A percentile compares a stretch with the other conserved stretches of the same genome.
These are phyloP conservation scores for Arachis monticola DNA, from an alignment of 331 rosid species.

Conservation along the genomic window DNA sequence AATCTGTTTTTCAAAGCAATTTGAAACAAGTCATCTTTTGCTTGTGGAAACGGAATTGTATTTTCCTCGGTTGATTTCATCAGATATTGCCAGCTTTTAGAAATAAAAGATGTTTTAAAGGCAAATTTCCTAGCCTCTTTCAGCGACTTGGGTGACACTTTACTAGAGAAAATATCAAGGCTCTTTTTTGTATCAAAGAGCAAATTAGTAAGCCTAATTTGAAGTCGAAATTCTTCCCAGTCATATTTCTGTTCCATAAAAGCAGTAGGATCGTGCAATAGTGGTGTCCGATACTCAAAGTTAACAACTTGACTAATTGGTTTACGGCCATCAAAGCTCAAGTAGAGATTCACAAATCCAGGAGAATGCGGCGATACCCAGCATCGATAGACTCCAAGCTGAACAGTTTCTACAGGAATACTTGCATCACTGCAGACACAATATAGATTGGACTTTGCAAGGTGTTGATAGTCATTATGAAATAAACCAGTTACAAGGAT, in stretches of 20 bases:
- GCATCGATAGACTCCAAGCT: slow-evolving; percentile 91
- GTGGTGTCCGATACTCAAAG: slow-evolving; percentile 78
- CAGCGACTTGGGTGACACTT: slow-evolving; percentile 54
- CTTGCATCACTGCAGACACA: slow-evolving; percentile 73
- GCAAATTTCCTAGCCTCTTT: slow-evolving; percentile 68
- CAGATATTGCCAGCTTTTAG: slow-evolving; percentile 59
- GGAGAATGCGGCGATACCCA: slow-evolving; percentile 65
- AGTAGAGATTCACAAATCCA: slow-evolving; percentile 63
- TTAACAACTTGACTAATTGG: slow-evolving; percentile 79
- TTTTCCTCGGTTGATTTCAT: slow-evolving; percentile 55
- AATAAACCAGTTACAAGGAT: slow-evolving; percentile 77
- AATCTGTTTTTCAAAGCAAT: slow-evolving; percentile 67
- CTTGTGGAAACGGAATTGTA: slow-evolving; percentile 56
- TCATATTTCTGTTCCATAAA: slow-evolving; percentile 53
- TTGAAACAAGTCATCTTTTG: slow-evolving; percentile 67
- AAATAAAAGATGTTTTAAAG: slow-evolving; percentile 55
- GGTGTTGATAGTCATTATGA: slow-evolving; percentile 59
- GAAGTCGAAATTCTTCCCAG: slow-evolving; percentile 67
- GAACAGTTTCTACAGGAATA: slow-evolving; percentile 71
- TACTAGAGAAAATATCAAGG: slow-evolving; percentile 62
- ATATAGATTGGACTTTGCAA: slow-evolving; percentile 60
- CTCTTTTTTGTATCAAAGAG: slow-evolving; percentile 67
- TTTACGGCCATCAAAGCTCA: slow-evolving; percentile 80
- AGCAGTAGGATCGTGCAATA: slow-evolving; percentile 49
- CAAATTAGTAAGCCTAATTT: slow-evolving; percentile 70